phyloP scores from a whole-genome alignment of 192 early-diverging fungal species.

The Backusella circina region DNA sequence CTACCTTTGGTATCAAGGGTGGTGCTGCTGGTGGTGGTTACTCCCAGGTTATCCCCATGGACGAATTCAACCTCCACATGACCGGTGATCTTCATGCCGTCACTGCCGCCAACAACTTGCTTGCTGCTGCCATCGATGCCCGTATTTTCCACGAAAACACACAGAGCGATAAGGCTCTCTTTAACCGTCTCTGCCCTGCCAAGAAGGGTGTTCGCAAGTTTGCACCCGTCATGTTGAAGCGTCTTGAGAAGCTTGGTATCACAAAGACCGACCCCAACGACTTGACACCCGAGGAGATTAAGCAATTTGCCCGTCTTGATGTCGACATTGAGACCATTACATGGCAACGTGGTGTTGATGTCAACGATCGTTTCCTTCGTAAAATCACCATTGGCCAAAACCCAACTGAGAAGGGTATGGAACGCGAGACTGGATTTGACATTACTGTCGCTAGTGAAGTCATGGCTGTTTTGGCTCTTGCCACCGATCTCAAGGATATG shows the following conservation, averaged over 20 bases:
- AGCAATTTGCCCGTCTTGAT: constrained; percentile 84
- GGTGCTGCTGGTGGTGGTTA: constrained; percentile 98
- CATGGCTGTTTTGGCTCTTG: constrained; percentile 96
- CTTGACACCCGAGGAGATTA: constrained; percentile 76
- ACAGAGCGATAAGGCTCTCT: constrained; percentile 71
- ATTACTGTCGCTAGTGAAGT: constrained; percentile 97
- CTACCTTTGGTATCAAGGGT: constrained; percentile 99
- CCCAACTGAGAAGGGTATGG: constrained; percentile 81
- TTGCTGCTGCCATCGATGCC: constrained; percentile 97
- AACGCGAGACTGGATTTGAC: constrained; percentile 92
- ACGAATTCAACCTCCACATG: constrained; percentile 98
- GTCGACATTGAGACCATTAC: constrained; percentile 94
- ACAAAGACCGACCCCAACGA: constrained; percentile 72
- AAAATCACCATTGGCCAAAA: constrained; percentile 88
- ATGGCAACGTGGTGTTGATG: constrained; percentile 96
- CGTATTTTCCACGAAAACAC: constrained; percentile 97
- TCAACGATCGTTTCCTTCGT: constrained; percentile 95
- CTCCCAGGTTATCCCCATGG: constrained; percentile 99
- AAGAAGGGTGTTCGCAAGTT: constrained; percentile 86
- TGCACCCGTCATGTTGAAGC: constrained; percentile 80
- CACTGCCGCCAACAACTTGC: constrained; percentile 94
- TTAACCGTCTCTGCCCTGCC: constrained; percentile 82
- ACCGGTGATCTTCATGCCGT: constrained; percentile 99
- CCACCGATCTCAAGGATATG: constrained; percentile 91
- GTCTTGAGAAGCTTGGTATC: constrained; percentile 81